Base-by-base conservation (phyloP, 371 early-diverging fungal species). In the Capillidium heterosporum region DNA sequence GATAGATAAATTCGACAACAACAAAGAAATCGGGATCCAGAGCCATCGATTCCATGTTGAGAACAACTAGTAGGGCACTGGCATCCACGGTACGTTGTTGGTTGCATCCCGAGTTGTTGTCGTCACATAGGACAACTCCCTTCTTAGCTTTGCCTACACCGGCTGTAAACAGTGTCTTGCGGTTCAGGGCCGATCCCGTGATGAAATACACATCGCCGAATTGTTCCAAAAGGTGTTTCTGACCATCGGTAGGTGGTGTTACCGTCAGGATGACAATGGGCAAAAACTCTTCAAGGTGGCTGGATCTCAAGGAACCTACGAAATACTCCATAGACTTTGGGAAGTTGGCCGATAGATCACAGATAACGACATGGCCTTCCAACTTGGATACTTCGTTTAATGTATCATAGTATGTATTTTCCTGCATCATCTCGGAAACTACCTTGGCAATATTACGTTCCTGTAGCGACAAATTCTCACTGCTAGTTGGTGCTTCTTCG, bases 1-100 rank as follows among this genome's bases (percentile, higher is more conserved):
- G 63, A 57, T 81, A 76, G 29, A 78, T 70, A 58, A 82, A 77
- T 63, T 84, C 84, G 40, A 80, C 75, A 32, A 69, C 75, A 39
- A 80, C 66, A 62, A 80, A 78, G 48, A 75, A 69, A 32, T 74
- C 68, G 0, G 60, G 40, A 41, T 58, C 66, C 17, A 59, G 24
- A 31, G 73, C 63, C 67, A 83, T 68, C 23, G 78, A 69, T 59
- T 84, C 79, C 39, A 82, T 77, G 51, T 84, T 84, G 23, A 84
- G 65, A 29, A 78, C 73, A 4, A 70, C 63, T 53, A 84, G 62
- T 29, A 84, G 65, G 17, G 78, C 71, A 3, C 76, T 64, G 17
- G 84, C 73, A 57, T 84, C 84, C 7, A 75, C 75, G 4, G 67
- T 66, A 17, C 67, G 63, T 19, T 66, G 63, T 1, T 57, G 59